A percentile compares a stretch with the other conserved stretches of the same genome.
phyloP scores from a whole-genome alignment of 2,329 filamentous ascomycete species.

The Fusarium zealandicum region DNA sequence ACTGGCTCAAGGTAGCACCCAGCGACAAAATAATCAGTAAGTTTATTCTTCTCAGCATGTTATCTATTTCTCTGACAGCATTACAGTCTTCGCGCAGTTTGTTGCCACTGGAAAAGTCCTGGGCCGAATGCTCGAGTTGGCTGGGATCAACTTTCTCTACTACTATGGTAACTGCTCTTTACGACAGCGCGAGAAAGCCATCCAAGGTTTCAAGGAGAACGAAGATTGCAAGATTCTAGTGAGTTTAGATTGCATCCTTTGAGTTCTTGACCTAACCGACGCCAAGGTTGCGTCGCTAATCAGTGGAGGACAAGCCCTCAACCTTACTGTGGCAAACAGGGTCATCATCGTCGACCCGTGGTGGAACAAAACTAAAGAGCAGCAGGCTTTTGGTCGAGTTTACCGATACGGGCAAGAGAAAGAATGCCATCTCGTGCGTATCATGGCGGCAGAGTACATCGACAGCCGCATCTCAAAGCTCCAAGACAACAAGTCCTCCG shows the following conservation, averaged over 20 bases:
- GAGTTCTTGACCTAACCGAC: neutral
- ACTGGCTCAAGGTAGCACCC: conserved; percentile 44
- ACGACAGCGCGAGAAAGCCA: too few relatives aligned
- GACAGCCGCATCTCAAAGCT: conserved; percentile 64
- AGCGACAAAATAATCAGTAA: conserved; percentile 52
- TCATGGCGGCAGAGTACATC: conserved; percentile 63
- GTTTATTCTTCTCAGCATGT: neutral
- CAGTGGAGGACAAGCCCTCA: conserved; percentile 49
- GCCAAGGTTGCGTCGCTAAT: conserved; percentile 46
- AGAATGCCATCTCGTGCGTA: conserved; percentile 63
- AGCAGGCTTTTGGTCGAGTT: conserved; percentile 68
- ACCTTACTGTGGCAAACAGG: conserved; percentile 55
- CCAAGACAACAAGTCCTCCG: conserved; percentile 62
- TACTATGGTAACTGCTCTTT: conserved; percentile 39
- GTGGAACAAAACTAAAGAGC: conserved; percentile 71
- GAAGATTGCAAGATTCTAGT: conserved; percentile 45
- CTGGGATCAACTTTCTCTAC: conserved; percentile 48
- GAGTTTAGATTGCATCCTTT: conserved; percentile 18
- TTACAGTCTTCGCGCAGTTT: conserved; percentile 49
- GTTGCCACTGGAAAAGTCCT: conserved; percentile 41
- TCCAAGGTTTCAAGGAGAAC: conserved; percentile 28
- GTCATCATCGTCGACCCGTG: conserved; percentile 63
- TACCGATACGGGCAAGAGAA: conserved; percentile 70
- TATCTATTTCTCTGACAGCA: neutral
- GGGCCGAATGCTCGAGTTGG: too few relatives aligned